phyloP scores from a whole-genome alignment of 768 basidiomycete species.

The Cystobasidium ongulense region DNA sequence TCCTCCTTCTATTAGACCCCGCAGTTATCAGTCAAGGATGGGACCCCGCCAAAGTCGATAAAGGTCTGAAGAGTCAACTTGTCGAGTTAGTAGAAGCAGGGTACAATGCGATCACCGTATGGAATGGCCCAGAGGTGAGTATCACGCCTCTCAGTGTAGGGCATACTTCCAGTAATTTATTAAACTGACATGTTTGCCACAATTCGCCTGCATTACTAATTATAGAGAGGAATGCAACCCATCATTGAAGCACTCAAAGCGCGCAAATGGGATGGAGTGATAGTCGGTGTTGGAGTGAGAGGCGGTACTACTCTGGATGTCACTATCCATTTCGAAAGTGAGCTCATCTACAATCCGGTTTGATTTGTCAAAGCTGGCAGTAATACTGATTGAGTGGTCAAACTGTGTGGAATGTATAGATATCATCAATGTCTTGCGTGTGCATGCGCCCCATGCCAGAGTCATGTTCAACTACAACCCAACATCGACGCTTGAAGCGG shows the following conservation, averaged over 20 bases:
- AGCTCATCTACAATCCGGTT: no score
- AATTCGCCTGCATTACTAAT: not conserved
- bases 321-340: slow-evolving; percentile 16
- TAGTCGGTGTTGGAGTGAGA: slow-evolving; percentile 10
- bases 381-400: no score
- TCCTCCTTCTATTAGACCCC: not conserved
- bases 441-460: not conserved
- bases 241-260: not conserved
- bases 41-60: slow-evolving; percentile 5
- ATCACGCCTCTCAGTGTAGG: not conserved
- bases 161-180: no score
- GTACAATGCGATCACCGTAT: not conserved
- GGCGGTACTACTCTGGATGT: not conserved
- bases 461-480: slow-evolving; percentile 24
- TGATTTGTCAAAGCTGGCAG: no score
- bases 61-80: slow-evolving; percentile 4
- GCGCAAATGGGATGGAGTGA: slow-evolving; percentile 14
- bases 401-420: no score
- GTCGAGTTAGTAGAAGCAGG: not conserved
- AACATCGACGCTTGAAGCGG: slow-evolving; percentile 12
- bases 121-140: not conserved
- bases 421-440: not conserved
- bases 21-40: not conserved
- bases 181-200: not conserved
- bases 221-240: slow-evolving; percentile 2